A percentile compares a stretch with the other conserved stretches of the same genome.
phyloP scores from a whole-genome alignment of 202 grass and related monocot genomes.

The Elaeis oleifera region DNA sequence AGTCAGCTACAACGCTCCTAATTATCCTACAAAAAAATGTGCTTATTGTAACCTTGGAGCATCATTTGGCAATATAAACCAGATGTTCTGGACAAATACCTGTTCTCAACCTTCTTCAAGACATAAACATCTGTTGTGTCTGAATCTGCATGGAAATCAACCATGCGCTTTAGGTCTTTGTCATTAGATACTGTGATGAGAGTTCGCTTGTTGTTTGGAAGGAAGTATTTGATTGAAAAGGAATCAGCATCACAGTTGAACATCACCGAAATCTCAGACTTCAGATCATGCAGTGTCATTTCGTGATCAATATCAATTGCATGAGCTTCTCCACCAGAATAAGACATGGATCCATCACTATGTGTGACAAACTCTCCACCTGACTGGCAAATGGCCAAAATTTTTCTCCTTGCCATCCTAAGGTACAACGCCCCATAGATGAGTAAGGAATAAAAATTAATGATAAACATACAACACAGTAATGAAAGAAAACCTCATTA shows the following conservation, averaged over 20 bases:
- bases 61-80: slow-evolving; percentile 9
- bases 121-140: slow-evolving; percentile 84
- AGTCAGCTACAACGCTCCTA: slow-evolving; percentile 45
- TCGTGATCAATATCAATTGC: slow-evolving; percentile 74
- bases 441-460: not conserved
- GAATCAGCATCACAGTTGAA: slow-evolving; percentile 53
- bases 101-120: slow-evolving; percentile 72
- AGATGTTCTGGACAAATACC: slow-evolving; percentile 28
- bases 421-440: slow-evolving; percentile 7
- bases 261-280: slow-evolving; percentile 76
- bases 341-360: slow-evolving; percentile 68
- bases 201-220: slow-evolving; percentile 82
- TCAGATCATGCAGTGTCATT: slow-evolving; percentile 58
- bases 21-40: slow-evolving; percentile 36
- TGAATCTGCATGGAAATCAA: slow-evolving; percentile 88
- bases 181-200: slow-evolving; percentile 94
- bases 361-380: slow-evolving; percentile 79
- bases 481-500: not conserved
- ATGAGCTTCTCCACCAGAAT: slow-evolving; percentile 91
- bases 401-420: slow-evolving; percentile 40
- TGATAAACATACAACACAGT: not conserved
- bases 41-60: slow-evolving; percentile 21
- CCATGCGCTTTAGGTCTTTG: slow-evolving; percentile 84
- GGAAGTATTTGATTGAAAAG: slow-evolving; percentile 83
- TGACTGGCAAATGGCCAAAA: slow-evolving; percentile 74